Evolutionary conservation across 345 rosid genomes (phyloP).

Genomic region (Orychophragmus violaceus): DNA sequence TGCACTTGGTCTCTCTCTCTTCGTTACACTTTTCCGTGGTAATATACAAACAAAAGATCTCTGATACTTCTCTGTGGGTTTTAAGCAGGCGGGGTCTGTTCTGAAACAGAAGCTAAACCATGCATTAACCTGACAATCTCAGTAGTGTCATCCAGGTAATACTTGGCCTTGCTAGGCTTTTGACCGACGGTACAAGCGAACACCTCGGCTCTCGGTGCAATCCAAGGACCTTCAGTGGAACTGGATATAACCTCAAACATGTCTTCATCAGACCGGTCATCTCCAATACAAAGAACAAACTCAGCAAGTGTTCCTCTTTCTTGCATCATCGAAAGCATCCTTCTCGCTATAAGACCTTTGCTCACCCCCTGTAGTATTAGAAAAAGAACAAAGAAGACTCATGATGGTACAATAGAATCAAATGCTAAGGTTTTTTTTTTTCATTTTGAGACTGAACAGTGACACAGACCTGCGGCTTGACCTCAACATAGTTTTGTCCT

Average conservation of each 20-base stretch:
- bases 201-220: conserved; percentile 66
- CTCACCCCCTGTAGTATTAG: conserved; percentile 70
- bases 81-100: conserved; percentile 33
- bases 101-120: conserved; percentile 72
- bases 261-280: conserved; percentile 83
- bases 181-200: conserved; percentile 76
- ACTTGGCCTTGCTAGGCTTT: conserved; percentile 89
- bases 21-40: conserved; percentile 10
- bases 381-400: neutral
- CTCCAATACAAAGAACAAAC: conserved; percentile 81
- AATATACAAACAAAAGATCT: conserved; percentile 8
- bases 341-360: conserved; percentile 77
- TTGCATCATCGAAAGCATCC: conserved; percentile 62
- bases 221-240: conserved; percentile 47
- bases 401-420: neutral
- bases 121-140: conserved; percentile 80
- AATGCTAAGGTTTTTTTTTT: conserved; percentile 26
- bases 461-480: conserved; percentile 75
- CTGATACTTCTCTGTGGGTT: conserved; percentile 4
- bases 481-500: too few species aligned
- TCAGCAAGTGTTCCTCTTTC: conserved; percentile 53
- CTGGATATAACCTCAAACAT: conserved; percentile 77
- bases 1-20: neutral
- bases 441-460: neutral
- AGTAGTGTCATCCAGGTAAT: conserved; percentile 69